These are phyloP conservation scores for Boletus fagicola DNA, from an alignment of 768 basidiomycete species.

Conservation along the genomic window DNA sequence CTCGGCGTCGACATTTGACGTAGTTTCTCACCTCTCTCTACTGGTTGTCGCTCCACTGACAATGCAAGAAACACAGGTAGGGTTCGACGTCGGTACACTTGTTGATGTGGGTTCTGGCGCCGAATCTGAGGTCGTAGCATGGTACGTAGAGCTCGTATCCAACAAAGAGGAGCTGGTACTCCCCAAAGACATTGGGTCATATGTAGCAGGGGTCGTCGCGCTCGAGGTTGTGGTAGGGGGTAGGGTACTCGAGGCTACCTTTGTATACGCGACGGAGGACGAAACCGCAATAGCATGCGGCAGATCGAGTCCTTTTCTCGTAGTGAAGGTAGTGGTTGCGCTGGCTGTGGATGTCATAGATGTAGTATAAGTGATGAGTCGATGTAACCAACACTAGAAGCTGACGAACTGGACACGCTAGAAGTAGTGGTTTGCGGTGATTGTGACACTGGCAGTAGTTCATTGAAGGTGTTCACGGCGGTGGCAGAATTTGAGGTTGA, in stretches of 20 bases:
- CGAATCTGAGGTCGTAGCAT: not conserved
- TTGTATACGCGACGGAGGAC: not conserved
- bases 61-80: not conserved
- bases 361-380: not conserved
- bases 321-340: not conserved
- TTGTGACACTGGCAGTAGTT: not conserved
- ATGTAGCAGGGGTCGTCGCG: not conserved
- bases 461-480: not conserved
- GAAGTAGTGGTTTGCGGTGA: not conserved
- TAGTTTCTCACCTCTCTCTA: conserved; percentile 10
- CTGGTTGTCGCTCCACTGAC: not conserved
- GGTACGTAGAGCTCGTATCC: not conserved
- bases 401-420: not conserved
- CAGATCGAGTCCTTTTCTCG: not conserved
- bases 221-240: not conserved
- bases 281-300: not conserved
- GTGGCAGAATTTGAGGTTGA: not conserved
- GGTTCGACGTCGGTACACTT: not conserved
- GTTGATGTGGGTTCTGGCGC: not conserved
- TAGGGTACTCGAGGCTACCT: not conserved
- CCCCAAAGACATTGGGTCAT: not conserved
- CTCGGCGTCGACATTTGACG: not conserved
- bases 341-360: not conserved
- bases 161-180: not conserved
- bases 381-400: not conserved